Evolutionary conservation across 352 stramenopile species (phyloP), one percentile per base, ranked within the genome.

Genomic region (Phytophthora melonis): DNA sequence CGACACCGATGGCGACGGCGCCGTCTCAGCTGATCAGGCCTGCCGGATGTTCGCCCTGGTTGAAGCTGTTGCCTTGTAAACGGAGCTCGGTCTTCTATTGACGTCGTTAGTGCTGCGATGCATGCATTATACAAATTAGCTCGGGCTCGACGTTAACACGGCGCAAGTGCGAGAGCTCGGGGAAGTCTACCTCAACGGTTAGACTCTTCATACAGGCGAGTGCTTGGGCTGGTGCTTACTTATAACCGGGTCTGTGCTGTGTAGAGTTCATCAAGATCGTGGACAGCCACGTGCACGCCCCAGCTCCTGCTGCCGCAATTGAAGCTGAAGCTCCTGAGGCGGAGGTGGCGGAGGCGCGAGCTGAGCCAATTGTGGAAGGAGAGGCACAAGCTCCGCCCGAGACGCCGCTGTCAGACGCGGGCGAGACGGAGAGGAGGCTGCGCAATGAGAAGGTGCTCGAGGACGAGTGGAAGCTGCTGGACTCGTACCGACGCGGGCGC

Each of bases 211-310:
- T 9, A 34, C 1, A 8, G 0, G 30, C 5, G 1, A 8, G 30
- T 34, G 30, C 5, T 43, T 43, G 14, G 10, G 9, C 10, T 14
- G 34, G 34, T 32, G 30, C 30, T 8, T 43, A 11, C 36, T 43
- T 13, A 43, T 16, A 25, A 25, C 36, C 36, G 36, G n/a, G 23
- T 25, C 23, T 25, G 5, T 60, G 30, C 21, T 36, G 4, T 55
- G 16, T 56, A 92, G 86, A 93, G 63, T 90, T 91, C 52, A 78
- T 93, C 54, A 91, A 93, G 68, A 91, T 93, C 66, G 79, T 91
- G 10, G 86, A 91, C 41, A 89, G 75, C 45, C 81, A 93, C 57
- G 72, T 89, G 16, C 66, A 65, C 1, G 50, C 60, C 8, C 16
- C 68, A 49, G 27, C 55, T n/a, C 18, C 58, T 41, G 34, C 34